A percentile compares a stretch with the other conserved stretches of the same genome.
phyloP scores from a whole-genome alignment of 2,329 filamentous ascomycete species.

The Paraconiothyrium brasiliense region DNA sequence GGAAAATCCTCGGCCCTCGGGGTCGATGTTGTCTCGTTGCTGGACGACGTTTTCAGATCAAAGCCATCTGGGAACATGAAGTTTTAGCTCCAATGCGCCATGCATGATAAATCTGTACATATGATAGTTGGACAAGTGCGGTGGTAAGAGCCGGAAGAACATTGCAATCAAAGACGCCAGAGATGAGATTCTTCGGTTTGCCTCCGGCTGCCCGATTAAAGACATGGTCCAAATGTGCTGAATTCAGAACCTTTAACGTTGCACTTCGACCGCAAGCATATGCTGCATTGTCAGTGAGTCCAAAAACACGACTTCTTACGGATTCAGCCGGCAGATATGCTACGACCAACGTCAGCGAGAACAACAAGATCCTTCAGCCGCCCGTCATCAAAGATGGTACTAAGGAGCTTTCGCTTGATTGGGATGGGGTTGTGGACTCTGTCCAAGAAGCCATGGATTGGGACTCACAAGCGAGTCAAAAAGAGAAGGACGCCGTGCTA shows the following conservation, averaged over 20 bases:
- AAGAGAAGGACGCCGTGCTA: background rate
- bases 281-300: background rate
- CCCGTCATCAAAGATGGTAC: background rate
- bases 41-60: background rate
- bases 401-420: background rate
- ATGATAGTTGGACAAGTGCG: background rate
- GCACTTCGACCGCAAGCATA: background rate
- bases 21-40: too few relatives aligned
- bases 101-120: background rate
- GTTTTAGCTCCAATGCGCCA: background rate
- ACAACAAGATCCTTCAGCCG: background rate
- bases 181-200: background rate
- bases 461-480: background rate
- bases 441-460: background rate
- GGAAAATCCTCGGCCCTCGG: conserved; percentile 1
- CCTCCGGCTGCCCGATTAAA: conserved; percentile 1
- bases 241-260: background rate
- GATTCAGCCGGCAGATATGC: background rate
- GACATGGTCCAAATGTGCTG: background rate
- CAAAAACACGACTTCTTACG: background rate
- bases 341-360: background rate
- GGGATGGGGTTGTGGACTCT: background rate
- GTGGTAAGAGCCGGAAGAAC: background rate
- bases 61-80: background rate
- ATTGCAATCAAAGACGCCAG: background rate